Evolutionary conservation across 1,284 basidiomycete species (phyloP), one percentile per base, ranked within the genome.

Genomic region (Entoloma clypeatum): DNA sequence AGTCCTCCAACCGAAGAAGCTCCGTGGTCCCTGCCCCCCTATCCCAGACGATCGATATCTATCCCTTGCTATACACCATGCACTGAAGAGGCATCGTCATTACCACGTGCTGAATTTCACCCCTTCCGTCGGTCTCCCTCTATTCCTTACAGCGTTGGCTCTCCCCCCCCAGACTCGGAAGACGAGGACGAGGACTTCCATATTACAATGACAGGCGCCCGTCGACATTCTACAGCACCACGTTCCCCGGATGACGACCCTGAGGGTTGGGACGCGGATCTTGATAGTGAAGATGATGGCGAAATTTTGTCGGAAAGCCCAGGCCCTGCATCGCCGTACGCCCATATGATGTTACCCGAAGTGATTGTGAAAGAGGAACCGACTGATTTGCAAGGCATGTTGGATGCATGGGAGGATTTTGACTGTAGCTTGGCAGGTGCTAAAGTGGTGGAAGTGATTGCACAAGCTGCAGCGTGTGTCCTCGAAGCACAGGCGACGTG

Each of bases 361-460:
- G 51, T 74, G 3, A 55, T 61, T 6, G 71, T 83, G 43, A 83
- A 83, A 57, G 68, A 75, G 49, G 80, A 84, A 49, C 70, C 73
- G 1, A 64, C 61, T 18, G 80, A 81, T 50, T 69, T 82, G 7
- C 71, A 77, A 48, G 74, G 74, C 11, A 71, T 79, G 57, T 54
- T 84, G 26, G 79, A 81, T 43, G 74, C 73, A 13, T 85, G 81
- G 79, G 82, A 83, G 32, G 70, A 76, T 51, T 65, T 77, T 43
- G 71, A 76, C 48, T 63, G 62, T 5, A 61, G 54, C 35, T 48
- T 63, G 47, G 59, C 59, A 1, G 64, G 59, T 18, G 51, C 56
- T 2, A 68, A 65, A 49, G 64, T 72, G 18, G 56, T 66, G 16
- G 62, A 69, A 47, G 59, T 69, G 14, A 53, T 71, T 36, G 58